These are phyloP conservation scores for Chaetothyriales sp. DNA, from an alignment of 2,329 filamentous ascomycete species.

Conservation along the genomic window DNA sequence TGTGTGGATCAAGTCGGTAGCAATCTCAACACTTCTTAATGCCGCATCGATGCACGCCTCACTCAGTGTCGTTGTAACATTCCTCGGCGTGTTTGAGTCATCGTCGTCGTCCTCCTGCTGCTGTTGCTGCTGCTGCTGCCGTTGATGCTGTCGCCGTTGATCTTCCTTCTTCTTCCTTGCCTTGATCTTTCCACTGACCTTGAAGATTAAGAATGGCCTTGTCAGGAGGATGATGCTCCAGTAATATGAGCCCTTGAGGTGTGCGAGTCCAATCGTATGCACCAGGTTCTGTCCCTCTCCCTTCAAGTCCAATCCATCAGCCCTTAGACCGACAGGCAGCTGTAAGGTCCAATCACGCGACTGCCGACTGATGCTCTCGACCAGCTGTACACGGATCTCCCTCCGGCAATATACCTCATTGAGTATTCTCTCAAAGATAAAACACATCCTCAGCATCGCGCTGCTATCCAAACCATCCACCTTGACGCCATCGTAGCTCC, in stretches of 20 bases:
- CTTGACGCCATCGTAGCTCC: conserved; percentile 27
- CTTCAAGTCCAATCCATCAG: conserved; percentile 26
- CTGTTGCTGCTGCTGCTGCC: background rate
- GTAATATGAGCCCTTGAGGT: conserved; percentile 37
- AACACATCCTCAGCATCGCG: conserved; percentile 31
- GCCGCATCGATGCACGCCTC: conserved; percentile 32
- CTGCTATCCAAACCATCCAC: conserved; percentile 25
- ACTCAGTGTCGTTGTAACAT: conserved; percentile 16
- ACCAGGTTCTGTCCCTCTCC: conserved; percentile 20
- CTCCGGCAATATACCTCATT: conserved; percentile 30
- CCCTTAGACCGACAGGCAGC: conserved; percentile 32
- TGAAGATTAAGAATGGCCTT: conserved; percentile 38
- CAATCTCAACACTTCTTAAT: conserved; percentile 21
- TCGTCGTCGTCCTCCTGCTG: background rate
- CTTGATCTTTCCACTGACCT: conserved; percentile 25
- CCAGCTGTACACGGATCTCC: conserved; percentile 28
- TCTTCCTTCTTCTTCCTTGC: conserved; percentile 8
- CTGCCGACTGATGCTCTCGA: conserved; percentile 28
- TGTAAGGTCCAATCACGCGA: conserved; percentile 29
- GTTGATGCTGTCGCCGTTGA: background rate
- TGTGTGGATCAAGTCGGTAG: conserved; percentile 15
- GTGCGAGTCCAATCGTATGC: conserved; percentile 32
- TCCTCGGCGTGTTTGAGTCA: background rate
- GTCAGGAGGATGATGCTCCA: conserved; percentile 40
- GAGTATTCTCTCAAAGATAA: conserved; percentile 29